A percentile compares a stretch with the other conserved stretches of the same genome.
Evolutionary conservation across 2,329 filamentous ascomycete genomes (phyloP).

Genomic region (Shiraia sp.): DNA sequence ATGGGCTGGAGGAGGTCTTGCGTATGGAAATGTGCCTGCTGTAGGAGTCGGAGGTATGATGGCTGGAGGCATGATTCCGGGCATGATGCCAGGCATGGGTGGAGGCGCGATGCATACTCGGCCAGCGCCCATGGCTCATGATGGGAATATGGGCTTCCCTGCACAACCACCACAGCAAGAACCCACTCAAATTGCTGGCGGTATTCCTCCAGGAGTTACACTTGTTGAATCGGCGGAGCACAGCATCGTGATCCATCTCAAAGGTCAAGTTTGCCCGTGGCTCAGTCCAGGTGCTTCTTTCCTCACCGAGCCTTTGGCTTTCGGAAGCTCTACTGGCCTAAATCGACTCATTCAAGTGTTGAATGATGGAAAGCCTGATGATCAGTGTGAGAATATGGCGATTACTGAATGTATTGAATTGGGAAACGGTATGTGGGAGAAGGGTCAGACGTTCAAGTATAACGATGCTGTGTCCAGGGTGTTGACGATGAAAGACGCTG

Average conservation of each 20-base stretch:
- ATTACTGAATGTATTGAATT: conserved; percentile 41
- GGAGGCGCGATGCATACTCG: conserved; percentile 19
- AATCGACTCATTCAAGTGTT: conserved; percentile 38
- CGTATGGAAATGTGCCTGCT: conserved; percentile 26
- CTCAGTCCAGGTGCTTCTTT: conserved; percentile 28
- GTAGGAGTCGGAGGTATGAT: conserved; percentile 8
- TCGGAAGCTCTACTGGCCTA: conserved; percentile 25
- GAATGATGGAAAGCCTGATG: conserved; percentile 18
- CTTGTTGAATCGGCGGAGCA: conserved; percentile 30
- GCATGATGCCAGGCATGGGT: conserved; percentile 11
- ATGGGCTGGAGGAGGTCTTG: conserved; percentile 26
- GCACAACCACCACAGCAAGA: conserved; percentile 30
- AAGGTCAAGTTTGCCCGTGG: conserved; percentile 36
- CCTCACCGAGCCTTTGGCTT: conserved; percentile 28
- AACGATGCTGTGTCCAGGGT: conserved; percentile 34
- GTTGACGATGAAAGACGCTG: conserved; percentile 36
- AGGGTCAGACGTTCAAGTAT: conserved; percentile 40
- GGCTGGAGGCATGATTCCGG: conserved; percentile 5
- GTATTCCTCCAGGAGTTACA: conserved; percentile 30
- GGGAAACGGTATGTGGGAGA: conserved; percentile 39
- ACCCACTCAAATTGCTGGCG: conserved; percentile 28
- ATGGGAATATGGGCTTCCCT: conserved; percentile 22
- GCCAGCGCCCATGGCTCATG: conserved; percentile 25
- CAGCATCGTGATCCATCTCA: conserved; percentile 32
- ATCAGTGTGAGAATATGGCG: conserved; percentile 33